Conservation (phyloP, 306 rosid species). For the Medicago truncatula region DNA sequence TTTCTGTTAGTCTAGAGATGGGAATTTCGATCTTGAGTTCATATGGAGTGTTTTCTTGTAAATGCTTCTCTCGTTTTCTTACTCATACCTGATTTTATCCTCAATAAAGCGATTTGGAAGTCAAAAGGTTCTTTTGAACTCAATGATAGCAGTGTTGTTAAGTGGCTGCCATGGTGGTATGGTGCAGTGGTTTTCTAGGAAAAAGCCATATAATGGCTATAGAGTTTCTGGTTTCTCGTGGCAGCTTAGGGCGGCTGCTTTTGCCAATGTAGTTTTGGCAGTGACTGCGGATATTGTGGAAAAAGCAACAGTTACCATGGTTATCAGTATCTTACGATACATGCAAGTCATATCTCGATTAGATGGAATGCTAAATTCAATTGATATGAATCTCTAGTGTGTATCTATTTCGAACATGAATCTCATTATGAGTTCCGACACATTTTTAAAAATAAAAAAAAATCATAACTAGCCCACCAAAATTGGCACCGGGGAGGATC, state of each 20-base stretch:
- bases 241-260: background rate
- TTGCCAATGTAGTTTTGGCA: constrained; percentile 1
- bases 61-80: background rate
- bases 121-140: background rate
- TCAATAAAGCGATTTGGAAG: background rate
- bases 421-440: too few relatives aligned
- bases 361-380: too few relatives aligned
- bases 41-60: background rate
- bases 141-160: background rate
- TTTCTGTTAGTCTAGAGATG: background rate
- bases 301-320: background rate
- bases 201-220: background rate
- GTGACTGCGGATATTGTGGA: background rate
- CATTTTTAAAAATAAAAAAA: too few relatives aligned
- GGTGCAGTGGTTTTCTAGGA: background rate
- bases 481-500: too few relatives aligned
- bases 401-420: too few relatives aligned
- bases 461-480: too few relatives aligned
- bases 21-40: background rate
- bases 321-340: background rate
- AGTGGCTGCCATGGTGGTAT: background rate
- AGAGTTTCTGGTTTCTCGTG: constrained; percentile 1
- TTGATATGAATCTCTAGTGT: background rate
- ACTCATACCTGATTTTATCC: too few relatives aligned
- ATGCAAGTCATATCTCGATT: background rate